Evolutionary conservation across 306 rosid species (phyloP).

Genomic region (Mimosa bimucronata): DNA sequence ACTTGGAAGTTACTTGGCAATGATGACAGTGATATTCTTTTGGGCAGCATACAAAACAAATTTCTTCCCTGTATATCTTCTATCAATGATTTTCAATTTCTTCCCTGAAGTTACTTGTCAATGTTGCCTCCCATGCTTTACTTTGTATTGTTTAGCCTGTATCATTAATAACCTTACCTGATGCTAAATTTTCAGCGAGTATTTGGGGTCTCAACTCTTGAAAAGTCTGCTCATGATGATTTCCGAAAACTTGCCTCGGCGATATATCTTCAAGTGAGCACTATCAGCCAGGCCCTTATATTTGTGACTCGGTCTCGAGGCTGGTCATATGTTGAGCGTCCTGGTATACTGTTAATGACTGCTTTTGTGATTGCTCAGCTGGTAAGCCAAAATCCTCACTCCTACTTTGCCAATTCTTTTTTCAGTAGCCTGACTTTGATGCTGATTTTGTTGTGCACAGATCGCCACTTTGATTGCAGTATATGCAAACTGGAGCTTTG

Average conservation of each 20-base stretch:
- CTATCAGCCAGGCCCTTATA: conserved; percentile 95
- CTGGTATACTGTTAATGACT: conserved; percentile 70
- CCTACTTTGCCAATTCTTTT: background rate
- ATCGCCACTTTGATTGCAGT: conserved; percentile 95
- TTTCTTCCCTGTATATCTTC: conserved; percentile 80
- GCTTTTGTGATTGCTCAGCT: conserved; percentile 92
- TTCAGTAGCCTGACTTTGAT: conserved; percentile 11
- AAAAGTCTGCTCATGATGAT: conserved; percentile 83
- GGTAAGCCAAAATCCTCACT: conserved; percentile 48
- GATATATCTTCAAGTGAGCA: conserved; percentile 97
- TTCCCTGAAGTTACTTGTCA: background rate
- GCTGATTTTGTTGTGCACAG: conserved; percentile 48
- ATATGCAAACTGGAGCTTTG: conserved; percentile 92
- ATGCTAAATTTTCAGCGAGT: conserved; percentile 54
- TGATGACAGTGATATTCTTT: conserved; percentile 98
- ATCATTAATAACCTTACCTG: conserved; percentile 20
- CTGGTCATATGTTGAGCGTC: conserved; percentile 96
- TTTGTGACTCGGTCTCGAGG: conserved; percentile 95
- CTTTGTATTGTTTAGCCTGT: background rate
- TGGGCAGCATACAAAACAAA: conserved; percentile 94
- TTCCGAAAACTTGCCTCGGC: conserved; percentile 94
- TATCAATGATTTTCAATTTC: background rate
- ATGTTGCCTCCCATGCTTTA: conserved; percentile 19
- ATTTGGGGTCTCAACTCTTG: conserved; percentile 86
- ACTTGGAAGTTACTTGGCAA: conserved; percentile 95